phyloP scores from a whole-genome alignment of 164 flowering plant species.

The Litsea cubeba region DNA sequence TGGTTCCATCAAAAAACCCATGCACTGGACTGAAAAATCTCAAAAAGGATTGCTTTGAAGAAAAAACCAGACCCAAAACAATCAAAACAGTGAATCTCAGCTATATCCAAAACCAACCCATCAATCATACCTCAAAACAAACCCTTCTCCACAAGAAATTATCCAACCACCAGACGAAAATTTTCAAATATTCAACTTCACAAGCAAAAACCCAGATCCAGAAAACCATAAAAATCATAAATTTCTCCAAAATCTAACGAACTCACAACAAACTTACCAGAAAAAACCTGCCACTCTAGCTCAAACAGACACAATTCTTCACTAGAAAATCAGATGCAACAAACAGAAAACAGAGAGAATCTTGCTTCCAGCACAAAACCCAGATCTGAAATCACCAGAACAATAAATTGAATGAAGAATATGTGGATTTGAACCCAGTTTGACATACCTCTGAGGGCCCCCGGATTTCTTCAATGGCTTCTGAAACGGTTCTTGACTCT shows the following conservation, averaged over 20 bases:
- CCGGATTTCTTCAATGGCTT: neutral
- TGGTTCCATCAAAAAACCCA: neutral
- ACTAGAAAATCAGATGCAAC: neutral
- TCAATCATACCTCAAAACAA: neutral
- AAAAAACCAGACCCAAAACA: neutral
- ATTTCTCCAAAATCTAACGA: neutral
- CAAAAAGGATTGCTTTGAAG: neutral
- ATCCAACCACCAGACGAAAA: neutral
- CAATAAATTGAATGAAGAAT: neutral
- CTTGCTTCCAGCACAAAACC: neutral
- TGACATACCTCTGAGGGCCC: conserved; percentile 11
- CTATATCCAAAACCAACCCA: neutral
- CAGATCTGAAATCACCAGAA: neutral
- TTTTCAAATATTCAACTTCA: neutral
- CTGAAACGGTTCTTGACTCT: neutral
- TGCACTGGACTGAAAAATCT: neutral
- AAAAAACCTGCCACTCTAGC: conserved; percentile 1
- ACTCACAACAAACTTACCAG: neutral
- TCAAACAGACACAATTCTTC: neutral
- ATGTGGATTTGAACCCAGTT: neutral
- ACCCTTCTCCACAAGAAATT: neutral
- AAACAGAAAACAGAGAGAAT: conserved; percentile 7
- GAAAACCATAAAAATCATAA: neutral
- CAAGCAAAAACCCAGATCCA: neutral
- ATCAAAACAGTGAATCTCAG: neutral